Evolutionary conservation across 345 rosid genomes (phyloP).

Genomic region (Dovyalis caffra): DNA sequence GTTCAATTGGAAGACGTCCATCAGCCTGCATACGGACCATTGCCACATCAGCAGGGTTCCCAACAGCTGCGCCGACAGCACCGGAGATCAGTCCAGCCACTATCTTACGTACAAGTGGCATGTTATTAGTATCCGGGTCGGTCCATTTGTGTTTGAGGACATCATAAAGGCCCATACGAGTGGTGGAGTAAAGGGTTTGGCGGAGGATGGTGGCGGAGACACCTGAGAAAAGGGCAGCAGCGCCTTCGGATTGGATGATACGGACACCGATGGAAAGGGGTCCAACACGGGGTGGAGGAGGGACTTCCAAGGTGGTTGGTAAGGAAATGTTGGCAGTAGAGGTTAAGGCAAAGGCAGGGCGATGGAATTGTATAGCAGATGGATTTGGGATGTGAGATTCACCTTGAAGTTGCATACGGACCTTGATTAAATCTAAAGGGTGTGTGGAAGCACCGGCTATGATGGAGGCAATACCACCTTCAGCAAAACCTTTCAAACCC

Average conservation of each 20-base stretch:
- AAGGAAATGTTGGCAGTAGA: background rate
- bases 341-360: background rate
- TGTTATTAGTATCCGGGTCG: background rate
- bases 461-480: constrained; percentile 24
- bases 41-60: constrained; percentile 21
- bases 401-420: constrained; percentile 21
- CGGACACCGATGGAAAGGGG: constrained; percentile 14
- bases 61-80: constrained; percentile 12
- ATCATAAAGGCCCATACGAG: constrained; percentile 22
- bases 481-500: constrained; percentile 27
- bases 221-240: constrained; percentile 9
- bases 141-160: constrained; percentile 16
- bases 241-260: constrained; percentile 17
- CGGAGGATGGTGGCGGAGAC: constrained; percentile 17
- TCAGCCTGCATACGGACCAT: constrained; percentile 23
- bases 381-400: constrained; percentile 12
- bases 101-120: constrained; percentile 15
- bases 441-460: constrained; percentile 21
- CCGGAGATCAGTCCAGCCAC: constrained; percentile 8
- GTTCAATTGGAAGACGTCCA: constrained; percentile 16
- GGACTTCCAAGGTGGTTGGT: background rate
- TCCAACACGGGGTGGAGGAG: constrained; percentile 6
- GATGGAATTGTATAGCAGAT: background rate
- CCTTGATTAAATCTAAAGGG: constrained; percentile 25
- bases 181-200: constrained; percentile 21